Evolutionary conservation across 2,329 filamentous ascomycete genomes (phyloP).

Genomic region (Triangularia setosa): DNA sequence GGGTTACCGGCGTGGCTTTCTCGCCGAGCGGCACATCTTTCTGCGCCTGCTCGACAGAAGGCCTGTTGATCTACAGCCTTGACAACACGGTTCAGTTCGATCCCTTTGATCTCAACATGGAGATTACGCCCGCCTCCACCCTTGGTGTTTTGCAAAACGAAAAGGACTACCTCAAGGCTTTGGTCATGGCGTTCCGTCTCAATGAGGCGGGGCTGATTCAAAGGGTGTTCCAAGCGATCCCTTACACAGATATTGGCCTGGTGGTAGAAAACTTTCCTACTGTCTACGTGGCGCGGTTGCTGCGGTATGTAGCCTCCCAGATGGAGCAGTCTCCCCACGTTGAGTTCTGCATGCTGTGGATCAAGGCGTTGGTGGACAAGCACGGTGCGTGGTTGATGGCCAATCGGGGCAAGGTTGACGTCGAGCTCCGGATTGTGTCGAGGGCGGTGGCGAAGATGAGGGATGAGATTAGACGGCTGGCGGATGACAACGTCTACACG

Average conservation of each 20-base stretch:
- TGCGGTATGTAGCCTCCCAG: slow-evolving; percentile 83
- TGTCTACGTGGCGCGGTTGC: slow-evolving; percentile 79
- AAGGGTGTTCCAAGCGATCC: slow-evolving; percentile 80
- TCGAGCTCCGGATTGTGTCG: slow-evolving; percentile 79
- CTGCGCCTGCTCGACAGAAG: slow-evolving; percentile 92
- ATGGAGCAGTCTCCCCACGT: slow-evolving; percentile 89
- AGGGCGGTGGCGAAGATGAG: slow-evolving; percentile 76
- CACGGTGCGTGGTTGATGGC: slow-evolving; percentile 85
- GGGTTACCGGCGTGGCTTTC: slow-evolving; percentile 81
- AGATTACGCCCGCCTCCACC: slow-evolving; percentile 84
- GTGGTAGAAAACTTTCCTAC: slow-evolving; percentile 75
- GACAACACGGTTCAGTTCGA: slow-evolving; percentile 85
- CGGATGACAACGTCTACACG: slow-evolving; percentile 84
- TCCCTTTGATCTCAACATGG: slow-evolving; percentile 92
- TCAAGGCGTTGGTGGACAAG: slow-evolving; percentile 73
- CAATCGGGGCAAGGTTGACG: slow-evolving; percentile 71
- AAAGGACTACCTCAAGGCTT: slow-evolving; percentile 80
- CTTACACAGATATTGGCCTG: slow-evolving; percentile 68
- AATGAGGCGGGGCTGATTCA: slow-evolving; percentile 81
- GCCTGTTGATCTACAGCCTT: slow-evolving; percentile 86
- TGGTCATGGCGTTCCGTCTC: slow-evolving; percentile 96
- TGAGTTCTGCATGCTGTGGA: slow-evolving; percentile 92
- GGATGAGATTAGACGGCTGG: slow-evolving; percentile 75
- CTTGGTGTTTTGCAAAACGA: slow-evolving; percentile 63
- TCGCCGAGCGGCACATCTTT: slow-evolving; percentile 86